Base-by-base conservation (phyloP, 2,329 filamentous ascomycete species). In the Xylaria sp. region DNA sequence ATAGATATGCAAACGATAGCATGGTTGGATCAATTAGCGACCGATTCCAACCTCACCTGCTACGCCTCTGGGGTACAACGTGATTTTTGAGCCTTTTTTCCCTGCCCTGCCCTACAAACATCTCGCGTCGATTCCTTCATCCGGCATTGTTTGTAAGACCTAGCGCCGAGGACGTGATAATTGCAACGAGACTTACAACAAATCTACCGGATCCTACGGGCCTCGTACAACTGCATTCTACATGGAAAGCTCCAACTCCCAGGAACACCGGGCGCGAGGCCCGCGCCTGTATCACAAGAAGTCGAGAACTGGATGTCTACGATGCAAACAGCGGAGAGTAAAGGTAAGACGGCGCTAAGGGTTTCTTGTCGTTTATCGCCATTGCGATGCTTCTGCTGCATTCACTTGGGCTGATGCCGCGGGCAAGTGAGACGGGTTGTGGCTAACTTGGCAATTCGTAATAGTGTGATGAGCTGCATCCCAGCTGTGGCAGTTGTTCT, bases 211-310 rank as follows among this genome's bases (percentile, higher is more conserved):
- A 60, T 54, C 55, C 28, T n/a, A 50, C 51, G 35, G 57, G 38
- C 42, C 51, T 61, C 61, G 58, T 64, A 43, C 61, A 19, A 61
- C 53, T 61, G 51, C 31, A 28, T 37, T 51, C 57, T 12, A 50
- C 19, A 67, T 67, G 66, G 67, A 66, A 57, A 65, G 68, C 59
- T 55, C 50, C 46, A 66, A 57, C 9, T 14, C 52, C 33, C 68
- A 66, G 45, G 68, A 70, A 21, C 57, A 64, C 43, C 70, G 70
- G 56, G 63, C 69, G 25, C 72, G 72, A 45, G 73, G 72, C 43
- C 73, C 74, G 14, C 71, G 74, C 19, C 67, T 76, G 28, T 76
- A 76, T 60, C 73, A 76, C 58, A 75, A 76, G 31, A 76, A 75
- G 52, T 74, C 71, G 37, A 67, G 73, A 25, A 70, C 67, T 6